A percentile compares a stretch with the other conserved stretches of the same genome.
Conservation (phyloP, 78 protist species). For the slime mould (Dictyostelium discoideum) region DNA sequence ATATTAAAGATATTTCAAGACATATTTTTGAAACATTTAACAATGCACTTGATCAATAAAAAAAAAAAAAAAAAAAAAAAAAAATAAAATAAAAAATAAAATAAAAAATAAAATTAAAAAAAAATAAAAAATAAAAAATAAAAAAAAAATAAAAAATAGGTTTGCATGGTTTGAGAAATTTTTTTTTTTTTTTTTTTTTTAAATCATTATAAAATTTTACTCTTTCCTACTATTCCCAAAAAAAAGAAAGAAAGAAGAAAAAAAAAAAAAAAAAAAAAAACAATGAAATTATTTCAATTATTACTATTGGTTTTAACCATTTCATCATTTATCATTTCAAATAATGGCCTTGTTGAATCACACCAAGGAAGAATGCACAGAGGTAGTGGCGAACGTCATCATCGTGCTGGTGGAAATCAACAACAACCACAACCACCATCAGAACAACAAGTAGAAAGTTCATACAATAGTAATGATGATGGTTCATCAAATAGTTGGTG, state of each 20-base stretch:
- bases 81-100: neutral
- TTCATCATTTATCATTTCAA: neutral
- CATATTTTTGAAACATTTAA: slow-evolving; percentile 70
- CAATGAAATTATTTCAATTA: neutral
- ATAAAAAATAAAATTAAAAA: too few species aligned
- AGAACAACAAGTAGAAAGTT: too few species aligned
- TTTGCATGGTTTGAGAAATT: too few species aligned
- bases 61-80: neutral
- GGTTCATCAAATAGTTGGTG: too few species aligned
- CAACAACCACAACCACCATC: neutral
- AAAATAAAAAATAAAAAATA: too few species aligned
- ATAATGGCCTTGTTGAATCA: neutral
- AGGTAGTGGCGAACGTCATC: neutral
- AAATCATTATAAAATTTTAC: neutral
- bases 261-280: neutral
- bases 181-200: too few species aligned
- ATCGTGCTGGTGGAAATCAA: neutral
- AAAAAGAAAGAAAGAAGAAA: too few species aligned
- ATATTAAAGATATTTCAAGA: slow-evolving; percentile 61
- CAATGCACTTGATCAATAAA: neutral
- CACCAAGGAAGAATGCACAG: neutral
- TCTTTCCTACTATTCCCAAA: neutral
- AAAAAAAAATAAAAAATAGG: too few species aligned
- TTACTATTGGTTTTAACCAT: neutral
- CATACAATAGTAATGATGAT: too few species aligned